These are phyloP conservation scores for Gastrolobium villosum DNA, from an alignment of 306 rosid genomes.

Conservation along the genomic window DNA sequence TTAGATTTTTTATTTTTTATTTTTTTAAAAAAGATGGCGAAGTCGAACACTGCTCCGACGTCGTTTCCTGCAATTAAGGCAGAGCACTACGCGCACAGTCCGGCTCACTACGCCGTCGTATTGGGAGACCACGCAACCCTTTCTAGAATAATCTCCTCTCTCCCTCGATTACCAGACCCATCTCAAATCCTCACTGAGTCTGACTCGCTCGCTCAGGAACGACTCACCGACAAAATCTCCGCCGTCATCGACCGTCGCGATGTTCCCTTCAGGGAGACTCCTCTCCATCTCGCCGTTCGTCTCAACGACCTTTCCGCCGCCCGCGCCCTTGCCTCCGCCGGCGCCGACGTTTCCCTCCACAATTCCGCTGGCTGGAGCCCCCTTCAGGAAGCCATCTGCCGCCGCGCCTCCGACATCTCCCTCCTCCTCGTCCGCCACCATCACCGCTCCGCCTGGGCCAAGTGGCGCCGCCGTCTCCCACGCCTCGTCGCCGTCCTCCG, in stretches of 20 bases:
- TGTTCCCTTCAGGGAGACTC: conserved; percentile 80
- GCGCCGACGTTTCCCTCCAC: conserved; percentile 74
- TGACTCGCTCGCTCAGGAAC: conserved; percentile 85
- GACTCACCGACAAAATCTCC: conserved; percentile 75
- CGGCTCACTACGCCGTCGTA: conserved; percentile 85
- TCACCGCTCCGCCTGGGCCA: conserved; percentile 53
- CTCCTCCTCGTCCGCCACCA: conserved; percentile 40
- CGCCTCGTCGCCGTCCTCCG: conserved; percentile 82
- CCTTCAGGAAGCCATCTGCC: conserved; percentile 52
- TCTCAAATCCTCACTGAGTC: conserved; percentile 70
- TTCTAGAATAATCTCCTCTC: conserved; percentile 65
- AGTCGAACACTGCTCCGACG: conserved; percentile 53
- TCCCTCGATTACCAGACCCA: conserved; percentile 84
- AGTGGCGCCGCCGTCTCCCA: conserved; percentile 91
- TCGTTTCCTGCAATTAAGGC: conserved; percentile 66
- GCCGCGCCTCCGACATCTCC: conserved; percentile 37
- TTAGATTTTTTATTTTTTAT: too few relatives aligned
- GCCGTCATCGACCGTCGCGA: conserved; percentile 89
- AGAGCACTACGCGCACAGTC: conserved; percentile 74
- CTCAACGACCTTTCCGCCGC: conserved; percentile 66
- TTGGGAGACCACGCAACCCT: conserved; percentile 65
- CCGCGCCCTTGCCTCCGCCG: conserved; percentile 40
- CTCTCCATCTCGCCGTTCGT: conserved; percentile 91
- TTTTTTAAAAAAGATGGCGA: conserved; percentile 78
- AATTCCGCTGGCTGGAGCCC: conserved; percentile 60